Conservation (phyloP, 2,329 filamentous ascomycete genomes). For the Mollisia scopiformis region DNA sequence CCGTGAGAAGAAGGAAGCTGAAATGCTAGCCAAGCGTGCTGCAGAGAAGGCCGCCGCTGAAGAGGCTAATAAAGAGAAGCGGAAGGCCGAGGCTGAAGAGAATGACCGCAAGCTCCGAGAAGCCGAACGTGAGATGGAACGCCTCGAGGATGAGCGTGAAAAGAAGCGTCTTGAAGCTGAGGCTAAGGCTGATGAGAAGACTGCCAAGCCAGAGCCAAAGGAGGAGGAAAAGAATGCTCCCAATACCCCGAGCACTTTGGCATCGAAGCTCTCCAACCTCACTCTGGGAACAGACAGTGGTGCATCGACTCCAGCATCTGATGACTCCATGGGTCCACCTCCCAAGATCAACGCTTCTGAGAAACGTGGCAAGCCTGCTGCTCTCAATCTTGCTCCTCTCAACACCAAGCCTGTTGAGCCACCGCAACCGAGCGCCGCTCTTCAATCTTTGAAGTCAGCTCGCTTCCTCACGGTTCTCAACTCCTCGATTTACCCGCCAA, state of each 20-base stretch:
- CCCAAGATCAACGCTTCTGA: slow-evolving; percentile 58
- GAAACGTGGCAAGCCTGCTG: slow-evolving; percentile 78
- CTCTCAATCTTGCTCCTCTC: slow-evolving; percentile 81
- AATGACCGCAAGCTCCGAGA: slow-evolving; percentile 70
- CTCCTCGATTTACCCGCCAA: slow-evolving; percentile 79
- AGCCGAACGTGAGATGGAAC: slow-evolving; percentile 73
- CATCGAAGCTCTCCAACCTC: slow-evolving; percentile 54
- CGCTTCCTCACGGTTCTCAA: slow-evolving; percentile 82
- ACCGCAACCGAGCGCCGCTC: slow-evolving; percentile 88
- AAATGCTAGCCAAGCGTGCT: slow-evolving; percentile 33
- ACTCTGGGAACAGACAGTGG: slow-evolving; percentile 49
- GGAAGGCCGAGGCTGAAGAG: slow-evolving; percentile 53
- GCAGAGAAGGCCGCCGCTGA: slow-evolving; percentile 42
- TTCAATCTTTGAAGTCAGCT: slow-evolving; percentile 90
- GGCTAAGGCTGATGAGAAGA: slow-evolving; percentile 28
- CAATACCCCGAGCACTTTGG: slow-evolving; percentile 35
- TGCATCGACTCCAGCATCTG: slow-evolving; percentile 43
- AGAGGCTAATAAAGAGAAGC: slow-evolving; percentile 48
- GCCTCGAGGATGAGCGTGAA: slow-evolving; percentile 72
- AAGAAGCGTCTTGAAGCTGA: slow-evolving; percentile 57
- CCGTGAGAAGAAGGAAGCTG: slow-evolving; percentile 40
- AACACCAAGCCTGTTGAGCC: slow-evolving; percentile 88
- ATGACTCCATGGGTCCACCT: slow-evolving; percentile 49
- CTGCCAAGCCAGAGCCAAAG: slow-evolving; percentile 27
- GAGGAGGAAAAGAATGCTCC: slow-evolving; percentile 31